A percentile compares a stretch with the other conserved stretches of the same genome.
phyloP scores from a whole-genome alignment of 2,329 filamentous ascomycete species.

The Exophiala bonariae region DNA sequence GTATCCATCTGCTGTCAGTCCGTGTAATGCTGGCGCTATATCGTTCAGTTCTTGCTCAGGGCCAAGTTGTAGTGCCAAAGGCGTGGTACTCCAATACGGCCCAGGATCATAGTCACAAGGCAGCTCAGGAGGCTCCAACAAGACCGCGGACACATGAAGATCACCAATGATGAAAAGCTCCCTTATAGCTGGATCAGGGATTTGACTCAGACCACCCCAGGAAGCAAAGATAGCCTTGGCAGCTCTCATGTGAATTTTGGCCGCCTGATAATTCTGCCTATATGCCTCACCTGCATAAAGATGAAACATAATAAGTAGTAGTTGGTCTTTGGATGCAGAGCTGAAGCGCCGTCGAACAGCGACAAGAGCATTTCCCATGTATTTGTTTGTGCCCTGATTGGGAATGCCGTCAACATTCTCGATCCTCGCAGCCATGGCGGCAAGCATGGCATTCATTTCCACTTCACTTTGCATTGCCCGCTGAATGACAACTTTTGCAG shows the following conservation, averaged over 20 bases:
- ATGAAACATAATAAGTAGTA: constrained; percentile 25
- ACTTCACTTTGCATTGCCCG: constrained; percentile 25
- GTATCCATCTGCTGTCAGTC: constrained; percentile 2
- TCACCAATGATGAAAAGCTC: constrained; percentile 26
- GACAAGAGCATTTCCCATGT: constrained; percentile 22
- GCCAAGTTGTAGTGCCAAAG: constrained; percentile 15
- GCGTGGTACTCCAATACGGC: constrained; percentile 19
- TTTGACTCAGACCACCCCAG: constrained; percentile 21
- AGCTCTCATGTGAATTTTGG: constrained; percentile 25
- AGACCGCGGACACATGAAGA: constrained; percentile 20
- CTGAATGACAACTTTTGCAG: constrained; percentile 15
- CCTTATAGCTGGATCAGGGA: constrained; percentile 20
- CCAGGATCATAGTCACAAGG: constrained; percentile 27
- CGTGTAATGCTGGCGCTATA: constrained; percentile 15
- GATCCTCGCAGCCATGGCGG: constrained; percentile 24
- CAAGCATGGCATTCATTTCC: constrained; percentile 26
- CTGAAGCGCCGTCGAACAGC: constrained; percentile 20
- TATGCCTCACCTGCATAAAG: constrained; percentile 26
- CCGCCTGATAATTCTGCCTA: constrained; percentile 23
- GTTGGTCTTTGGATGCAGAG: constrained; percentile 21
- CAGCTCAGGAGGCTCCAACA: constrained; percentile 21
- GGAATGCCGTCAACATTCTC: constrained; percentile 22
- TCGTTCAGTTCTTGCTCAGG: constrained; percentile 16
- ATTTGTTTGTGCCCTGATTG: constrained; percentile 22
- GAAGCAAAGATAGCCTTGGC: constrained; percentile 21